Evolutionary conservation across 768 basidiomycete genomes (phyloP), one percentile per base, ranked within the genome.

Genomic region (Leccinellum rugosiceps): DNA sequence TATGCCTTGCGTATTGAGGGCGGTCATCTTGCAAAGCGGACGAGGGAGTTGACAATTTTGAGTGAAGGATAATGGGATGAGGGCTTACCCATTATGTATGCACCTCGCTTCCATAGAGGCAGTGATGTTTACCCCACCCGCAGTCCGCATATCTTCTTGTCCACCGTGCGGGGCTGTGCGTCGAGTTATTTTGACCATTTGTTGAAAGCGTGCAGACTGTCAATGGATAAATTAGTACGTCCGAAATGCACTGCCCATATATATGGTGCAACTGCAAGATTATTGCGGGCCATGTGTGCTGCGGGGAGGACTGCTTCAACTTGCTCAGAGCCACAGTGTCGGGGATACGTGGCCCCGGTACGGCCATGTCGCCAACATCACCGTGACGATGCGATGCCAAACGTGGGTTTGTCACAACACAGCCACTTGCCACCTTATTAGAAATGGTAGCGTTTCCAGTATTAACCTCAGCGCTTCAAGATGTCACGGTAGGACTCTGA

Each of bases 1-100:
- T 58, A 80, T 78, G 23, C 79, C 79, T 55, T 76, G 76, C 1
- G 70, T 58, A 57, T 78, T 68, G 44, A 80, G 70, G 30, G 41
- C 41, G 19, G 70, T 19, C 72, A 78, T 76, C 50, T 57, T 58
- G 57, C 9, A 44, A 32, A 57, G 47, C 1, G 46, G 19, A 58
- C 10, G 55, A 49, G 28, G 32, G 32, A 43, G 48, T 23, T 35
- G 25, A 48, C 8, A 55, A 41, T 30, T 49, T 45, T 43, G 41
- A 51, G 30, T 35, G 58, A 43, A 57, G 31, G 34, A 47, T 38
- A 35, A 52, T 21, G 26, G 59, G 57, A 19, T 17, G 41, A 53
- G 45, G 52, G 34, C 30, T 4, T 21, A 46, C 32, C 23, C 50
- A 64, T 72, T 72, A 61, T 69, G 52, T 63, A 63, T 4, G 31